Conservation (phyloP, 2,329 filamentous ascomycete species). For the Cladobotryum mycophilum region DNA sequence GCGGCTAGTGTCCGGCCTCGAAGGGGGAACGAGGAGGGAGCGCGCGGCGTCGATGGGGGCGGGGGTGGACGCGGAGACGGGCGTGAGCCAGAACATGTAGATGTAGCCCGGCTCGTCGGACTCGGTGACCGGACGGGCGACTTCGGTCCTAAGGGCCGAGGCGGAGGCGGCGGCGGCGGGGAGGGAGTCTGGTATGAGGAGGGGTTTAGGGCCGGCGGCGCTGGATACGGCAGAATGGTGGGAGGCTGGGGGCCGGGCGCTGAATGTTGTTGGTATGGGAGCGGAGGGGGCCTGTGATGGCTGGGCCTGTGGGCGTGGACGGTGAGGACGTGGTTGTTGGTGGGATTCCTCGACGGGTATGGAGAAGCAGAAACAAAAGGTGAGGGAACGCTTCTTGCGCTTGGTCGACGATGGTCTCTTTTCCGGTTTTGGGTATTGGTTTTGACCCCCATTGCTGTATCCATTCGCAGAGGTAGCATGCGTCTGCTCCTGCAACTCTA, state of each 20-base stretch:
- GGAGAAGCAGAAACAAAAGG: conserved; percentile 48
- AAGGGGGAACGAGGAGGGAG: conserved; percentile 49
- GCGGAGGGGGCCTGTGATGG: conserved; percentile 23
- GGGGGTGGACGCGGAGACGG: conserved; percentile 45
- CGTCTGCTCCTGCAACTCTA: conserved; percentile 47
- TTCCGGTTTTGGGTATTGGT: not conserved
- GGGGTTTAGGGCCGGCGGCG: conserved; percentile 30
- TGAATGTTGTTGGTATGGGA: not conserved
- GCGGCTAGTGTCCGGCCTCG: conserved; percentile 31
- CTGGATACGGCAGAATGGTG: conserved; percentile 23
- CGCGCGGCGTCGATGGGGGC: conserved; percentile 54
- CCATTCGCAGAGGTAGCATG: not conserved
- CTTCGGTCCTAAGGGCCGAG: conserved; percentile 66
- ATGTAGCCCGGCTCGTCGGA: conserved; percentile 84
- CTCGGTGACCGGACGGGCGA: conserved; percentile 60
- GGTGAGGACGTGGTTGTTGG: conserved; percentile 31
- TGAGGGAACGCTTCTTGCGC: conserved; percentile 16
- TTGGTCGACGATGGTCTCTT: conserved; percentile 21
- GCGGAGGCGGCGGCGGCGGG: conserved; percentile 64
- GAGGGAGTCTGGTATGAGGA: conserved; percentile 64
- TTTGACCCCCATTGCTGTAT: conserved; percentile 1
- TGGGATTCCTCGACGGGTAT: conserved; percentile 40
- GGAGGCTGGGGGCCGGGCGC: conserved; percentile 6
- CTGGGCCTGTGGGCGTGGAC: conserved; percentile 43
- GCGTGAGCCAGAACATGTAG: conserved; percentile 97